Conservation (phyloP, 1,139 yeast species). For the Magnusiomyces clavatus region DNA sequence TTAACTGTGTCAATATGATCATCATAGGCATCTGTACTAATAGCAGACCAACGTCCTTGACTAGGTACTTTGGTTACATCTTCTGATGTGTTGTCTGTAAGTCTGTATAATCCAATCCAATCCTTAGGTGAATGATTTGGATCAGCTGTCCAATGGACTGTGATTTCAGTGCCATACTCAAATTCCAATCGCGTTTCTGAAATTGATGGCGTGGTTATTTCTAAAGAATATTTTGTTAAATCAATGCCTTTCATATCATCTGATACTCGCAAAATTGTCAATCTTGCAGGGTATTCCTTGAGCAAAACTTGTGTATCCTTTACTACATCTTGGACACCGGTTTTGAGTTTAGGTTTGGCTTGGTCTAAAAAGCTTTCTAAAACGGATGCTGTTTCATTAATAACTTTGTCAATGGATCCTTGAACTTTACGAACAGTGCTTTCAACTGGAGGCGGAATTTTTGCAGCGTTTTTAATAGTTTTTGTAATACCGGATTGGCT, state of each 20-base stretch:
- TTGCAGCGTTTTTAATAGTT: constrained; percentile 38
- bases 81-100: constrained; percentile 53
- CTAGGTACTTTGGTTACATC: constrained; percentile 57
- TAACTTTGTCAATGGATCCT: constrained; percentile 34
- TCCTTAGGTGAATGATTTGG: constrained; percentile 40
- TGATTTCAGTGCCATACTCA: constrained; percentile 43
- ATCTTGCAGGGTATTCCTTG: constrained; percentile 32
- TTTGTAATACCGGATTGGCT: constrained; percentile 55
- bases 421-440: constrained; percentile 25
- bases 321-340: constrained; percentile 18
- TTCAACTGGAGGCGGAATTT: constrained; percentile 27
- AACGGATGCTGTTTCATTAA: constrained; percentile 29
- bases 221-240: constrained; percentile 23
- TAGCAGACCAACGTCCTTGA: constrained; percentile 62
- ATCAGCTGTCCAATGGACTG: constrained; percentile 53
- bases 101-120: constrained; percentile 75
- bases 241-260: constrained; percentile 25
- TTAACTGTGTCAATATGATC: constrained; percentile 14
- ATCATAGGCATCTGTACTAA: constrained; percentile 33
- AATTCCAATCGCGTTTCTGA: constrained; percentile 12
- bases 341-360: constrained; percentile 24
- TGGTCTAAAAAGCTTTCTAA: constrained; percentile 31
- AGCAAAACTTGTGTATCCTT: constrained; percentile 29
- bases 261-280: constrained; percentile 30
- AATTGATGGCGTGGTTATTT: constrained; percentile 13